Conservation (phyloP, 148 eudicot species). For the Oxyria digyna region DNA sequence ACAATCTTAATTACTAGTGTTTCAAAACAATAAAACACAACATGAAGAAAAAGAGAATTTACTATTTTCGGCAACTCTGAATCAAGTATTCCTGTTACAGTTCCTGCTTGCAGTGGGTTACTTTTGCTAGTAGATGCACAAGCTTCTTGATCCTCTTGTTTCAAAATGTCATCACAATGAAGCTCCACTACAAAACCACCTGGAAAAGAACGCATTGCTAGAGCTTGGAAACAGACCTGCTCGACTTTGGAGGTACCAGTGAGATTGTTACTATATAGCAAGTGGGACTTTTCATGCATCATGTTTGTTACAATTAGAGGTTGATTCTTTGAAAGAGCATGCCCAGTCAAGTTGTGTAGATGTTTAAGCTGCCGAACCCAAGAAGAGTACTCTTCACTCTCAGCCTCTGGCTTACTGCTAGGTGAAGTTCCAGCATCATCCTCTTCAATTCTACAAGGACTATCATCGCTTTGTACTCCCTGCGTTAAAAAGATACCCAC, state of each 20-base stretch:
- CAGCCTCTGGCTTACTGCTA: slow-evolving; percentile 24
- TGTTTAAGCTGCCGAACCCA: slow-evolving; percentile 49
- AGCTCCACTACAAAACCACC: slow-evolving; percentile 34
- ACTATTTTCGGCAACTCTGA: slow-evolving; percentile 65
- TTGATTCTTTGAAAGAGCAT: slow-evolving; percentile 65
- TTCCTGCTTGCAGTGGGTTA: slow-evolving; percentile 14
- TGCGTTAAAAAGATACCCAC: slow-evolving; percentile 13
- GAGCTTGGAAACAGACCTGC: slow-evolving; percentile 58
- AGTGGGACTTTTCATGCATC: slow-evolving; percentile 48
- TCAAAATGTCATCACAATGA: slow-evolving; percentile 23
- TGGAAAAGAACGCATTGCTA: slow-evolving; percentile 47
- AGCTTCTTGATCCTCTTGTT: slow-evolving; percentile 38
- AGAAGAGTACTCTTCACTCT: slow-evolving; percentile 36
- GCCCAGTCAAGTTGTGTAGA: slow-evolving; percentile 58
- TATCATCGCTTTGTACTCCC: slow-evolving; percentile 54
- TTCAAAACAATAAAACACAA: neutral
- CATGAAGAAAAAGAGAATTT: slow-evolving; percentile 16
- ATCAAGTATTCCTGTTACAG: slow-evolving; percentile 26
- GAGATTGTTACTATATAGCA: slow-evolving; percentile 33
- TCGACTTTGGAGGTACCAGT: slow-evolving; percentile 46
- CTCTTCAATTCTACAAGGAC: slow-evolving; percentile 5
- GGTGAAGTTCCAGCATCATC: slow-evolving; percentile 26
- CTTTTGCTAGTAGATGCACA: slow-evolving; percentile 32
- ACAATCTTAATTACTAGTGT: neutral
- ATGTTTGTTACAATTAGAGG: slow-evolving; percentile 63